Evolutionary conservation across 345 rosid genomes (phyloP).

Genomic region (Luvunga scandens): DNA sequence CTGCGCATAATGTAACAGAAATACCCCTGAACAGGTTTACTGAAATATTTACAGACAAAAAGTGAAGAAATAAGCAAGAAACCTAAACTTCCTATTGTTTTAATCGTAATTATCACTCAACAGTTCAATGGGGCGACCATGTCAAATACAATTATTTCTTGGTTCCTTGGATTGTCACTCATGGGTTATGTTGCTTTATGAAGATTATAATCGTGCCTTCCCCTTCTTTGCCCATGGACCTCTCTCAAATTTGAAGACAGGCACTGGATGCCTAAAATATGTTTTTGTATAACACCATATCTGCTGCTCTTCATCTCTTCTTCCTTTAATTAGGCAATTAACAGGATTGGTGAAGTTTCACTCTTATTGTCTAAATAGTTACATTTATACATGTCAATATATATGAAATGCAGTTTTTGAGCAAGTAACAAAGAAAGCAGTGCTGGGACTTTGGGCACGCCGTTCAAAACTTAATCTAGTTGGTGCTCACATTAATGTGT

Average conservation of each 20-base stretch:
- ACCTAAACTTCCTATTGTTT: neutral
- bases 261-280: neutral
- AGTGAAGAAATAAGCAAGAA: too few species aligned
- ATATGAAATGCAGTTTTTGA: slow-evolving; percentile 64
- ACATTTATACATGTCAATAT: slow-evolving; percentile 4
- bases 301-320: neutral
- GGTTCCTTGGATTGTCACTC: neutral
- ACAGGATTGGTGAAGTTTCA: slow-evolving; percentile 5
- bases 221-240: neutral
- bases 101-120: neutral
- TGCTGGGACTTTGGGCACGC: slow-evolving; percentile 91
- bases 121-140: neutral
- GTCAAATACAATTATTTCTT: neutral
- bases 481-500: slow-evolving; percentile 98
- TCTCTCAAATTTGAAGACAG: neutral
- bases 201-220: neutral
- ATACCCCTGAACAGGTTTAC: neutral
- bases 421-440: slow-evolving; percentile 94
- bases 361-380: neutral
- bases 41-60: neutral
- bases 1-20: neutral
- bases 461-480: slow-evolving; percentile 89
- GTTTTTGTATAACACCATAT: neutral
- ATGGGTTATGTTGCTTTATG: neutral
- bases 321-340: neutral